Base-by-base conservation (phyloP, 1,284 basidiomycete species). In the Ustilago shanxiensis region DNA sequence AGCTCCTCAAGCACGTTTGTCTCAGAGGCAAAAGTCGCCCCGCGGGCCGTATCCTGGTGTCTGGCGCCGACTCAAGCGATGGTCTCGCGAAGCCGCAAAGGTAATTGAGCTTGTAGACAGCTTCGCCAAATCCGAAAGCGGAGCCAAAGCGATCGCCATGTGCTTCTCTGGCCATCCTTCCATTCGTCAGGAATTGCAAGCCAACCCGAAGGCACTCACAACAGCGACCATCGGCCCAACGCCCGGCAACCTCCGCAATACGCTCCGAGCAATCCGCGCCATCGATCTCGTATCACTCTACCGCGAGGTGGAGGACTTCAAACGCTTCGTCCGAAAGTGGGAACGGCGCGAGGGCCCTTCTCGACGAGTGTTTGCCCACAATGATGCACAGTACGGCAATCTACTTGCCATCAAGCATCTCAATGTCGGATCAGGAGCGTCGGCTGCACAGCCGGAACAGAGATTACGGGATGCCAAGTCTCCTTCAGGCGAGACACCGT, bases 321-420 rank as follows among this genome's bases (percentile, higher is more conserved):
- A 85, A 64, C 63, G 60, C 26, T 79, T 69, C 26, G 77, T 83
- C 20, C 71, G 84, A 5, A 51, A 39, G 28, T 83, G 82, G 80
- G 84, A 85, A 62, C 60, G 74, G 2, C 47, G 49, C 8, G 75
- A 83, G 28, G 84, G 84, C 13, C 77, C 76, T 18, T 78, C 73
- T 18, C 74, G 73, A 8, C 78, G 84, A 31, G 84, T 85, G 10
- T 82, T 85, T 58, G 72, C 79, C 1, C 84, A 85, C 72, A 83
- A 83, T 39, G 84, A 85, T 37, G 79, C 83, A 1, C 84, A 85
- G 63, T 79, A 80, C 53, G 82, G 84, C 22, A 85, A 85, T 49
- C 26, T 85, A 58, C 78, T 85, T 18, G 62, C 77, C 51, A 76
- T 81, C 63, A 79, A 82, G 57, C 67, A 76, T 20, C 33, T 53